Base-by-base conservation (phyloP, 441 rosid genomes). In the Populus hybrid region DNA sequence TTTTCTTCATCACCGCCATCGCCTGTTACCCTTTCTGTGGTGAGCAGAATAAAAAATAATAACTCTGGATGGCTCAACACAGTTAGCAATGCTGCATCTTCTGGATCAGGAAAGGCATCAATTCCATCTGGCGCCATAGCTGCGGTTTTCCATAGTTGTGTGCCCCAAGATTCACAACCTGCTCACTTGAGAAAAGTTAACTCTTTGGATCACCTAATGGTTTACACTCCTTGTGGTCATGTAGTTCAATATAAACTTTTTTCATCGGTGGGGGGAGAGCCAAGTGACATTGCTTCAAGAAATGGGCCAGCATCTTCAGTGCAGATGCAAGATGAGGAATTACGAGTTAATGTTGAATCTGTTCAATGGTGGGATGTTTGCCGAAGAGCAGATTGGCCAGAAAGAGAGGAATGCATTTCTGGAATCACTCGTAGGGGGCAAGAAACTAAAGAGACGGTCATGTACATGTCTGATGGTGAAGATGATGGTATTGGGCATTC, bases 311-410 rank as follows among this genome's bases (percentile, higher is more conserved):
- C 84, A 71, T 84, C 92, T 75, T 86, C 91, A 67, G 46, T 84
- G 78, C 93, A 86, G 80, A 80, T 85, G 50, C 98, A 88, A 80
- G 97, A 92, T 76, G 99, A 94, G 79, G 99, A 94, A 78, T 77
- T 92, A 65, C 85, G 88, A 76, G 91, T 94, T 70, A 94, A 87
- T 84, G 95, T 88, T 72, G 97, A 91, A 85, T 88, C 95, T 65
- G 84, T 94, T 76, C 99, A 96, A 81, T 88, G 97, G 85, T 96
- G 98, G 98, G 99, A 96, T 86, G 99, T 96, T 59, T 94, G 99
- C 76, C 86, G 98, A 78, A 88, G 95, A 82, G 76, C 86, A 63
- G 90, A 90, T 84, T 96, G 99, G 99, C 96, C 98, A 63, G 98
- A 94, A 86, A 90, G 93, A 85, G 98, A 91, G 85, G 98, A 96